A percentile compares a stretch with the other conserved stretches of the same genome.
phyloP scores from a whole-genome alignment of 2,329 filamentous ascomycete species.

The Botrytis aclada region DNA sequence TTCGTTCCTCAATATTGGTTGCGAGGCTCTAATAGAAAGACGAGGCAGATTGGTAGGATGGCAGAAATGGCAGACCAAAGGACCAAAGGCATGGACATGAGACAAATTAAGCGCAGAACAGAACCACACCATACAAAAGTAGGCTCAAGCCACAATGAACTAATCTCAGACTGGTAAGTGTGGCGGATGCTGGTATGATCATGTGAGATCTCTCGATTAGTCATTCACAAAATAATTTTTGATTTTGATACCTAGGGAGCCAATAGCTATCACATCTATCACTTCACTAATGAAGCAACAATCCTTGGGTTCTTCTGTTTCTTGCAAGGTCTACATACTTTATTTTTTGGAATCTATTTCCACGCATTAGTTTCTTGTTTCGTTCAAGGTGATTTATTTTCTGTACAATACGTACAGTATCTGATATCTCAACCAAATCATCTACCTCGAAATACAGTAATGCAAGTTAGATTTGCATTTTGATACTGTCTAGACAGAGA shows the following conservation, averaged over 20 bases:
- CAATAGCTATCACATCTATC: too few relatives aligned
- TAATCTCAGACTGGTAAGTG: background rate
- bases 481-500: conserved; percentile 3
- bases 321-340: background rate
- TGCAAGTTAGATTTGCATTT: conserved; percentile 1
- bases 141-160: background rate
- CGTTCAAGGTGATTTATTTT: background rate
- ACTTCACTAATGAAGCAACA: background rate
- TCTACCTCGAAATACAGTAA: background rate
- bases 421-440: background rate
- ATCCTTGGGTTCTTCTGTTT: background rate
- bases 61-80: background rate
- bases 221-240: background rate
- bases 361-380: background rate
- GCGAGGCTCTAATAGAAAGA: background rate
- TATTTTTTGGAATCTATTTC: too few relatives aligned
- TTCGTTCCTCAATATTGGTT: conserved; percentile 4
- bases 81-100: background rate
- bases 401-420: too few relatives aligned
- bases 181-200: background rate
- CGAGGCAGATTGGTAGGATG: background rate
- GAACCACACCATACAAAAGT: background rate
- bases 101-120: conserved; percentile 3
- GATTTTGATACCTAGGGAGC: background rate
- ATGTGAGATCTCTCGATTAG: background rate